Base-by-base conservation (phyloP, 1,284 basidiomycete species). In the Melampsora medusae region DNA sequence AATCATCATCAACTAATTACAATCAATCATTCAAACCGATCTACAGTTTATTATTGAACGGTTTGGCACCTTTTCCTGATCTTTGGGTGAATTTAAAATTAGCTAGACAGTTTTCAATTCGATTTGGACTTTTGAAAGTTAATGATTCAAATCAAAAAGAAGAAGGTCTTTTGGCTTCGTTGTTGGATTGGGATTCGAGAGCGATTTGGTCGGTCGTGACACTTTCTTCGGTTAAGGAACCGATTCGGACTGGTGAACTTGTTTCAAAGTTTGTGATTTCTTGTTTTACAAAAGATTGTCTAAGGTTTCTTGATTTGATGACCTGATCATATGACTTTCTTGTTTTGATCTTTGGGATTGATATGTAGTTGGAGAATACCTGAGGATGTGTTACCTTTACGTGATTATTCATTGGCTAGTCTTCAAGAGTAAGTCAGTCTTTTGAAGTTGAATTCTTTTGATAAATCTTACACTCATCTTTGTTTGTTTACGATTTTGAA, bases 261-360 rank as follows among this genome's bases (percentile, higher is more conserved):
- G 19, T 59, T 59, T 59, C 53, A 59, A 59, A 59, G 53, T 59
- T 38, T 38, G 35, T 59, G n/a, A 19, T n/a, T 59, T 19, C n/a
- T 28, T 59, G 1, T 22, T 1, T 59, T 59, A 0, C n/a, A 9
- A 7, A 22, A 22, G 4, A 9, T 59, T 14, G 25, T 56, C 6
- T 9, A 7, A 56, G 28, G 28, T 28, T 59, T 59, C 14, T n/a
- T 59, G 10, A n/a, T 22, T n/a, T 59, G n/a, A 22, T 22, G 16
- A 22, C 14, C 28, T 59, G 10, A 7, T 16, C 22, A 19, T 4
- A 19, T 5, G 4, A 25, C 50, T 56, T 9, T 5, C 14, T 56
- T 56, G 10, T 56, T 56, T 56, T 9, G 2, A 6, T 9, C n/a
- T 56, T 56, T 38, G 35, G 35, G 53, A 9, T 14, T n/a, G n/a